These are phyloP conservation scores for Talaromyces sp. DNA, from an alignment of 2,329 filamentous ascomycete genomes.

Conservation along the genomic window DNA sequence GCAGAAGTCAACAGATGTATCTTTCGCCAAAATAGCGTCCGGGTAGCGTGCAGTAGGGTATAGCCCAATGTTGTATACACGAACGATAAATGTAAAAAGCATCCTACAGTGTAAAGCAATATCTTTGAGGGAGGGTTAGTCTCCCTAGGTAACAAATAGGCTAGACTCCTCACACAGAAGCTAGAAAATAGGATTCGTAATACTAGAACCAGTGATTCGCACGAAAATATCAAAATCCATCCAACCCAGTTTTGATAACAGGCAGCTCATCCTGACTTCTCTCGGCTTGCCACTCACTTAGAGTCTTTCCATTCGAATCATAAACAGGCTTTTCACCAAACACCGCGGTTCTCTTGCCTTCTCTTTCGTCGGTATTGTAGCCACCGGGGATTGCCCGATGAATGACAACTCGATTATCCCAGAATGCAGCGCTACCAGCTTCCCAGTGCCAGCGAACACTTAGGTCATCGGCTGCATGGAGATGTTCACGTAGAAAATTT, in stretches of 20 bases:
- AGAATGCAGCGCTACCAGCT: conserved; percentile 2
- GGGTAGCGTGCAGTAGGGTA: no score
- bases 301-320: neutral
- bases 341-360: neutral
- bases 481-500: neutral
- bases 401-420: conserved; percentile 2
- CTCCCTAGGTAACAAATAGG: no score
- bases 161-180: no score
- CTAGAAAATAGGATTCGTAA: no score
- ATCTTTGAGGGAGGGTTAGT: no score
- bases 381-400: conserved; percentile 3
- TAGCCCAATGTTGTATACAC: no score
- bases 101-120: no score
- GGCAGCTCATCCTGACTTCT: neutral
- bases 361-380: conserved; percentile 2
- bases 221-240: neutral
- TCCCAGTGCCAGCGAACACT: conserved; percentile 5
- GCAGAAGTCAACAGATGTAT: no score
- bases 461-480: conserved; percentile 2
- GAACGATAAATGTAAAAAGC: no score
- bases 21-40: no score
- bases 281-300: conserved; percentile 2
- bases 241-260: neutral
- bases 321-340: conserved; percentile 3
- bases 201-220: no score